Conservation (phyloP, 108 stramenopile species). For the Mediolabrus comicus region DNA sequence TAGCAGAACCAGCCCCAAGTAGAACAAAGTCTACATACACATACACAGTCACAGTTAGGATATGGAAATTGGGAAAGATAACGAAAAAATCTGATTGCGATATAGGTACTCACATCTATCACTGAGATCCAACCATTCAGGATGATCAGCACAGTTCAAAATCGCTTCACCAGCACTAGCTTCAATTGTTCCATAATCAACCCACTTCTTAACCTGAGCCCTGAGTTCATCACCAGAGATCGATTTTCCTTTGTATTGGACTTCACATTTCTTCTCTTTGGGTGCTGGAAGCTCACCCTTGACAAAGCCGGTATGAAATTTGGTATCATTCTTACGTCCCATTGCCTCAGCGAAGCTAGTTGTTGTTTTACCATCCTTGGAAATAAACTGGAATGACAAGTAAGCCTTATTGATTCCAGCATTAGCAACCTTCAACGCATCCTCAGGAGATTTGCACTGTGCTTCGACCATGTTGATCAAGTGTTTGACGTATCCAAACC, state of each 20-base stretch:
- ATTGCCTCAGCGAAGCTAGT: slow-evolving; percentile 83
- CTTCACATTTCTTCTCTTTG: slow-evolving; percentile 55
- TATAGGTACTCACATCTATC: slow-evolving; percentile 48
- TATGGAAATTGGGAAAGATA: background rate
- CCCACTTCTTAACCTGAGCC: slow-evolving; percentile 90
- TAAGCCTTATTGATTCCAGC: slow-evolving; percentile 92
- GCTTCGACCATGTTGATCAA: slow-evolving; percentile 80
- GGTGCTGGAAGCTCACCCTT: slow-evolving; percentile 54
- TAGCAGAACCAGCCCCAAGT: slow-evolving; percentile 96
- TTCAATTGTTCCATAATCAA: slow-evolving; percentile 94
- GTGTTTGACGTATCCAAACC: slow-evolving; percentile 92
- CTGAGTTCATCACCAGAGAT: slow-evolving; percentile 80
- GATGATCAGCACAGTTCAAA: slow-evolving; percentile 77
- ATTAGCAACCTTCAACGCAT: slow-evolving; percentile 83
- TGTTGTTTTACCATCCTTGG: slow-evolving; percentile 68
- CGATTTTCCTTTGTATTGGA: slow-evolving; percentile 91
- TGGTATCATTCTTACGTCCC: slow-evolving; percentile 63
- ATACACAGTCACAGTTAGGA: background rate
- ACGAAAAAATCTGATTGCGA: background rate
- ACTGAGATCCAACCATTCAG: slow-evolving; percentile 83
- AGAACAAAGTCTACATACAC: slow-evolving; percentile 80
- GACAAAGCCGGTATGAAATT: slow-evolving; percentile 86
- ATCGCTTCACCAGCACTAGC: slow-evolving; percentile 93
- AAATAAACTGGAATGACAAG: slow-evolving; percentile 91
- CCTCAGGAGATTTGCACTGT: slow-evolving; percentile 83